Base-by-base conservation (phyloP, 2,329 filamentous ascomycete genomes). In the Aspergillus awamori region DNA sequence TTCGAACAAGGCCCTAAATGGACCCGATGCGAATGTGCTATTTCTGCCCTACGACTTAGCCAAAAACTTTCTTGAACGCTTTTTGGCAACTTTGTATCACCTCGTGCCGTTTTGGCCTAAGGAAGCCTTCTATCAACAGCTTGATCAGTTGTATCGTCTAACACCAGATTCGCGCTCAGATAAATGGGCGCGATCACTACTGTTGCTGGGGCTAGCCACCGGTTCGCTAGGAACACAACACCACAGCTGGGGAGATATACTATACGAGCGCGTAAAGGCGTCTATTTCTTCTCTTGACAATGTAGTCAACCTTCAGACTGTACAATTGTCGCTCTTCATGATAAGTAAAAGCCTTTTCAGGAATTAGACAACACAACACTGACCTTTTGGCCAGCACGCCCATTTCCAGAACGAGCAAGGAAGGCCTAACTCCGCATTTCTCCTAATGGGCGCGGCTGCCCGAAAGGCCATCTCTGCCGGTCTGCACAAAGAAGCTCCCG, bases 371-470 rank as follows among this genome's bases (percentile, higher is more conserved):
- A 2, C 2, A 4, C 15, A 10, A 8, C 41, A 30, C 63, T 65
- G 11, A 66, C 64, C 7, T 55, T 59, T 54, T 60, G 36, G 4
- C 22, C 8, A 58, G 60, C 63, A 81, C 79, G 77, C 73, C 17
- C 77, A 79, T 63, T 80, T 76, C 51, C 78, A 81, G 45, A 76
- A 73, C n/a, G 80, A 81, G 59, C 74, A 76, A 59, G 79, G 79
- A 1, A 69, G 76, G 1, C 79, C 79, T 3, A 81, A 81, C 53
- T 79, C 79, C 8, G 67, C 70, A 5, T 81, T 80, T 61, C 67
- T 81, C 11, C 70, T 78, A 52, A 65, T 79, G 5, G 79, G 79
- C 5, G 72, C 70, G 1, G 79, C 79, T 0, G 69, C 74, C 8
- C 73, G 79, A 39, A 81, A 80, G 62, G 80, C 79, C 3, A 65